Evolutionary conservation across 148 eudicot species (phyloP).

Genomic region (Camellia granthamiana): DNA sequence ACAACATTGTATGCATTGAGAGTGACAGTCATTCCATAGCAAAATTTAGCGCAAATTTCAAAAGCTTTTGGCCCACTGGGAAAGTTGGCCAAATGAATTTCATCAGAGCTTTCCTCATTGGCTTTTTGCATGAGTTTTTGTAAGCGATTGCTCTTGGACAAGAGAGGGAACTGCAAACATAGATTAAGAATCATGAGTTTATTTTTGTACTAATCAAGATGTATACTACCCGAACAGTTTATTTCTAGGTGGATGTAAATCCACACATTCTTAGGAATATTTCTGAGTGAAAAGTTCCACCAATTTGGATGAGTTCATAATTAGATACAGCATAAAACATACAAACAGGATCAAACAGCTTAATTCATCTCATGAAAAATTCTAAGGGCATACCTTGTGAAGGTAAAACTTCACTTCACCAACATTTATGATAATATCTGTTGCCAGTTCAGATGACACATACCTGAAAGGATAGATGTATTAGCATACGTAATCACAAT

Average conservation of each 20-base stretch:
- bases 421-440: constrained; percentile 55
- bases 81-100: constrained; percentile 48
- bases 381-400: constrained; percentile 53
- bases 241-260: too few relatives aligned
- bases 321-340: background rate
- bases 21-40: constrained; percentile 77
- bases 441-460: constrained; percentile 61
- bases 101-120: constrained; percentile 50
- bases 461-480: constrained; percentile 43
- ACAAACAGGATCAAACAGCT: background rate
- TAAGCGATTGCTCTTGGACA: constrained; percentile 72
- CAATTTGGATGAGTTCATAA: background rate
- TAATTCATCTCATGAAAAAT: background rate
- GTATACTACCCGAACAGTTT: too few relatives aligned
- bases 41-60: constrained; percentile 85
- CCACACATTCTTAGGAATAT: too few relatives aligned
- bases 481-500: background rate
- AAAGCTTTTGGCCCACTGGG: constrained; percentile 87
- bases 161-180: constrained; percentile 66
- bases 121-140: constrained; percentile 62
- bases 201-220: too few relatives aligned
- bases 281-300: background rate
- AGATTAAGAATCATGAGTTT: background rate
- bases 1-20: constrained; percentile 81
- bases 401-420: constrained; percentile 60